Evolutionary conservation across 2,329 filamentous ascomycete genomes (phyloP).

Genomic region (Fusarium coffeatum): DNA sequence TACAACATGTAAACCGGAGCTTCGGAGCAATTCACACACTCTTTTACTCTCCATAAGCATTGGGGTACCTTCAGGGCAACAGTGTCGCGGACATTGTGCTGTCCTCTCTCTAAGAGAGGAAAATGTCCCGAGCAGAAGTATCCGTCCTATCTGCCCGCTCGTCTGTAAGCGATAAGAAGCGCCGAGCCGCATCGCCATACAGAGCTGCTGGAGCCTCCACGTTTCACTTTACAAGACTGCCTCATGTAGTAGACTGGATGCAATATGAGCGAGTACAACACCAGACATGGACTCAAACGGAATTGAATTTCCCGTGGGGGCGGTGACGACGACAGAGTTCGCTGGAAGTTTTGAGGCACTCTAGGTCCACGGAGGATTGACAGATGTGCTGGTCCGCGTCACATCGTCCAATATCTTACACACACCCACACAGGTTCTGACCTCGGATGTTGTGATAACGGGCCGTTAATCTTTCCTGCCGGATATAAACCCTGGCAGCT

Average conservation of each 20-base stretch:
- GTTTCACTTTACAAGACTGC: not conserved
- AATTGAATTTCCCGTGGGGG: conserved; percentile 2
- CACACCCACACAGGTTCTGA: conserved; percentile 6
- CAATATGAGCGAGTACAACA: conserved; percentile 30
- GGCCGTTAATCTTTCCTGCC: conserved; percentile 26
- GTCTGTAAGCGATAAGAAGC: conserved; percentile 1
- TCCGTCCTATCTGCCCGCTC: not conserved
- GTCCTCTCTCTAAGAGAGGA: not conserved
- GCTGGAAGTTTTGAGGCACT: not conserved
- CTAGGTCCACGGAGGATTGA: not conserved
- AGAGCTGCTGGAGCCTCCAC: not conserved
- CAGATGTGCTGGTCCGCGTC: conserved; percentile 19
- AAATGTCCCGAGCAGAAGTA: conserved; percentile 17
- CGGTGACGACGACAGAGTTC: conserved; percentile 17
- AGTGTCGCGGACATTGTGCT: not conserved
- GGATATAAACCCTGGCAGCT: conserved; percentile 2
- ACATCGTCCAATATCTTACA: conserved; percentile 5
- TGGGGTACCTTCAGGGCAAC: conserved; percentile 1
- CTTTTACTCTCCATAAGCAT: not conserved
- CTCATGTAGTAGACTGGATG: conserved; percentile 4
- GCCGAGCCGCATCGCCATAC: conserved; percentile 3
- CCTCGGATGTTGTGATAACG: conserved; percentile 8
- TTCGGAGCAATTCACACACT: not conserved
- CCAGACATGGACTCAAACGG: conserved; percentile 26
- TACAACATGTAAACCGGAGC: not conserved